A percentile compares a stretch with the other conserved stretches of the same genome.
phyloP scores from a whole-genome alignment of 2,329 filamentous ascomycete genomes.

The Orbilia ellipsospora region DNA sequence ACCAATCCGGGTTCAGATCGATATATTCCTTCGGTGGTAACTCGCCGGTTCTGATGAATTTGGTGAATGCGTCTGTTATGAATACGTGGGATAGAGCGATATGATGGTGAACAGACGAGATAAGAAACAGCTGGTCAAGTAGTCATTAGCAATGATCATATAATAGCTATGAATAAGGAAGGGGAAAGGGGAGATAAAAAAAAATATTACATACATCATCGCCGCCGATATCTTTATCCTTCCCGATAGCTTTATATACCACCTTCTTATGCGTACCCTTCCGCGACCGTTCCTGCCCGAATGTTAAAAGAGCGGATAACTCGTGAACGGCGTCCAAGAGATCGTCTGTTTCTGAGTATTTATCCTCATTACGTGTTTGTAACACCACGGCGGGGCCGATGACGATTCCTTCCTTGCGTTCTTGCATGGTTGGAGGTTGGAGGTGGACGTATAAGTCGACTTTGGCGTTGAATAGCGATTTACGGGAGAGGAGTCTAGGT shows the following conservation, averaged over 20 bases:
- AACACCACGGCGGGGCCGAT: constrained; percentile 38
- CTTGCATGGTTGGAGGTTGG: constrained; percentile 44
- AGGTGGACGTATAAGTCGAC: constrained; percentile 43
- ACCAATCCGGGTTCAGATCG: constrained; percentile 50
- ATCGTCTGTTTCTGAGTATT: constrained; percentile 46
- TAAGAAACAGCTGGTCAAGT: constrained; percentile 55
- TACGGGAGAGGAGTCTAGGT: constrained; percentile 33
- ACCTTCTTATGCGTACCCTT: constrained; percentile 34
- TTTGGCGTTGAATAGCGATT: constrained; percentile 45
- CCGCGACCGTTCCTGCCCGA: constrained; percentile 37
- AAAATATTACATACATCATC: constrained; percentile 38
- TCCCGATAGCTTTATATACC: constrained; percentile 26
- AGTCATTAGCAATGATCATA: neutral
- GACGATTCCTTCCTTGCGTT: constrained; percentile 45
- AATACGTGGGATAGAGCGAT: constrained; percentile 57
- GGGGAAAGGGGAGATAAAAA: neutral
- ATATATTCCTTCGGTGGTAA: constrained; percentile 42
- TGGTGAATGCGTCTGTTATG: constrained; percentile 57
- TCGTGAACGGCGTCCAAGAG: constrained; percentile 45
- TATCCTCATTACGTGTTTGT: constrained; percentile 49
- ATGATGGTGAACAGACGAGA: constrained; percentile 58
- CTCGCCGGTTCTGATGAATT: constrained; percentile 58
- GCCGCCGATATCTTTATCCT: constrained; percentile 21
- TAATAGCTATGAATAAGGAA: neutral
- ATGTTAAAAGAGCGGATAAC: constrained; percentile 31